A percentile compares a stretch with the other conserved stretches of the same genome.
Conservation (phyloP, 2,329 filamentous ascomycete species). For the Phyllosticta citribraziliensis region DNA sequence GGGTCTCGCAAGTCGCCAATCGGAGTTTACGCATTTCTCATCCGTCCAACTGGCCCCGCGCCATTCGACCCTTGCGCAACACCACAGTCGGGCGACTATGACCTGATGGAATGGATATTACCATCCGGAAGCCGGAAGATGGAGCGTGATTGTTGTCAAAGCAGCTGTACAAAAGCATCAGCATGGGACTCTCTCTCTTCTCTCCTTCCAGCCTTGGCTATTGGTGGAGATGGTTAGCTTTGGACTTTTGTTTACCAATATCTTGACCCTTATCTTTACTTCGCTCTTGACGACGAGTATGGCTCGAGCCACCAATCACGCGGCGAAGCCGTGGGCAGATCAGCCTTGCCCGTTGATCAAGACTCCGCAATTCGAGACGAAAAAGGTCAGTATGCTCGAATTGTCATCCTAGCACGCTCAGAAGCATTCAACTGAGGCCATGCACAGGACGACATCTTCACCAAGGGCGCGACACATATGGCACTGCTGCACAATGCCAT, state of each 20-base stretch:
- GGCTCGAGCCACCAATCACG: background rate
- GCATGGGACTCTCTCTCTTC: background rate
- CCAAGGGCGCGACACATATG: conserved; percentile 27
- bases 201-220: background rate
- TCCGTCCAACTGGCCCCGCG: conserved; percentile 4
- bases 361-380: conserved; percentile 23
- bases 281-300: conserved; percentile 5
- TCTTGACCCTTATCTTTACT: background rate
- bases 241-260: background rate
- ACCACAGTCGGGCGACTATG: conserved; percentile 5
- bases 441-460: conserved; percentile 23
- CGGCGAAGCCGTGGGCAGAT: conserved; percentile 22
- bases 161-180: background rate
- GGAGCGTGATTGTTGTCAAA: background rate
- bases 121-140: background rate
- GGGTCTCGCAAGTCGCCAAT: conserved; percentile 1
- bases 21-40: conserved; percentile 8
- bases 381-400: conserved; percentile 15
- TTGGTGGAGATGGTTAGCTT: conserved; percentile 1
- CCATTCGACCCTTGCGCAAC: background rate
- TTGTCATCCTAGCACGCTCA: background rate
- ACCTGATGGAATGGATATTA: background rate
- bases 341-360: conserved; percentile 19
- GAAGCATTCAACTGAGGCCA: background rate
- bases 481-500: conserved; percentile 32